Percentiles rank a stretch among this genome's conserved stretches.
These are phyloP conservation scores for Dorcoceras hygrometricum DNA, from an alignment of 257 asterid species.

Conservation along the genomic window DNA sequence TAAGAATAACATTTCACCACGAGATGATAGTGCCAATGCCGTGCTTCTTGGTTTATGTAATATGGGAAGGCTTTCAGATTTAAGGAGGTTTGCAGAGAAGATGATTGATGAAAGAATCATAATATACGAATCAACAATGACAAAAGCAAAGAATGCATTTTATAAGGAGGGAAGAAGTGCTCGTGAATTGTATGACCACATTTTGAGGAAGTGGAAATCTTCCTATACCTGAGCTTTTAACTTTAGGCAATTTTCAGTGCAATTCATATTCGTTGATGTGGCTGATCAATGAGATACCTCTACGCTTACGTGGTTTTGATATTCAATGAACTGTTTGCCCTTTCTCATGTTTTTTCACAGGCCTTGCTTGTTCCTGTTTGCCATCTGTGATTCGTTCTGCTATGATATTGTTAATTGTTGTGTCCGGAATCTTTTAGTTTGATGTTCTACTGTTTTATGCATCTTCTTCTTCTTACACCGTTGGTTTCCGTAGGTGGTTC, in stretches of 20 bases:
- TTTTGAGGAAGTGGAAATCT: conserved; percentile 61
- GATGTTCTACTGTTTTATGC: not conserved
- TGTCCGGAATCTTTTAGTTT: not conserved
- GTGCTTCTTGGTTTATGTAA: conserved; percentile 66
- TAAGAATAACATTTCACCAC: conserved; percentile 44
- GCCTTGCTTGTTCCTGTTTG: conserved; percentile 13
- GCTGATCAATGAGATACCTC: conserved; percentile 15
- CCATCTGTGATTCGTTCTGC: conserved; percentile 7
- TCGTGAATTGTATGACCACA: conserved; percentile 51
- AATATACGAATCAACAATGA: conserved; percentile 60
- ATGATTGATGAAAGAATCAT: conserved; percentile 59
- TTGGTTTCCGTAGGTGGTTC: not conserved
- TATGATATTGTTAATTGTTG: not conserved
- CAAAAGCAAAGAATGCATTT: conserved; percentile 47
- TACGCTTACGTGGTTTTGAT: conserved; percentile 7
- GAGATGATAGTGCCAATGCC: conserved; percentile 62
- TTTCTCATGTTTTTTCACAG: conserved; percentile 1
- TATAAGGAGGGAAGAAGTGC: conserved; percentile 44
- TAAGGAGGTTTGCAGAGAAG: conserved; percentile 57
- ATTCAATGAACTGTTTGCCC: conserved; percentile 3
- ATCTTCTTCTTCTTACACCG: not conserved
- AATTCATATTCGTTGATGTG: conserved; percentile 15
- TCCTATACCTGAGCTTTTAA: conserved; percentile 28
- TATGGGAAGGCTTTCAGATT: conserved; percentile 52
- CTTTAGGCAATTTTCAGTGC: conserved; percentile 17